Conservation (phyloP, 2,329 filamentous ascomycete genomes). For the Mycosphaerella sp. region DNA sequence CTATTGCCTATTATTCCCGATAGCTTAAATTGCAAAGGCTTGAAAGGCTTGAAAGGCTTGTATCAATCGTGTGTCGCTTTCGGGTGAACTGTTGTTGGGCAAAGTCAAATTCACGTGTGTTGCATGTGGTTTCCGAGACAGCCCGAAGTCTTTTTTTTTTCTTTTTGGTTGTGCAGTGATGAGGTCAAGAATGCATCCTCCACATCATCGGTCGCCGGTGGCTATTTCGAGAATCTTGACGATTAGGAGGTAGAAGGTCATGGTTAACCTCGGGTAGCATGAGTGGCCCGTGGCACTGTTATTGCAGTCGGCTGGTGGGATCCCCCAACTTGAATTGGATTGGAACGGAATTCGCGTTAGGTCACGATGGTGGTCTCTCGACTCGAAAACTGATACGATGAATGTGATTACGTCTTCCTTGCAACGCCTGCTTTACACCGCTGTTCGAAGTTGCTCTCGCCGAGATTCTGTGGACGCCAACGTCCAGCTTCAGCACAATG, state of each 20-base stretch:
- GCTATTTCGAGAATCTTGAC: no score
- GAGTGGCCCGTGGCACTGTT: no score
- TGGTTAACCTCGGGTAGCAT: no score
- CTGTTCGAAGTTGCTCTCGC: slow-evolving; percentile 16
- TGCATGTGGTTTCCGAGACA: no score
- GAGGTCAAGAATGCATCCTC: no score
- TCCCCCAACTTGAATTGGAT: no score
- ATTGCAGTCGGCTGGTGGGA: no score
- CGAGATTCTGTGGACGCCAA: slow-evolving; percentile 7
- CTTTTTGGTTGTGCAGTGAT: no score
- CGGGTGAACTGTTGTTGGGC: neutral
- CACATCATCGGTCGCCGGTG: no score
- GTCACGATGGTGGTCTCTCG: neutral
- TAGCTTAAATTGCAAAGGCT: neutral
- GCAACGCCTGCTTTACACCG: slow-evolving; percentile 22
- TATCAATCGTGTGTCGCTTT: neutral
- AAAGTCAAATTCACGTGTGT: neutral
- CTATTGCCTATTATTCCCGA: neutral
- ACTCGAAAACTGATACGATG: slow-evolving; percentile 22
- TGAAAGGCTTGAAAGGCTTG: neutral
- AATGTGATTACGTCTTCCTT: slow-evolving; percentile 24
- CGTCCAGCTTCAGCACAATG: neutral
- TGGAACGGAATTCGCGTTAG: no score
- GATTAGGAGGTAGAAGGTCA: no score
- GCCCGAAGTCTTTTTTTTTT: no score